Base-by-base conservation (phyloP, 2,329 filamentous ascomycete species). In the Alternaria gansuensis region DNA sequence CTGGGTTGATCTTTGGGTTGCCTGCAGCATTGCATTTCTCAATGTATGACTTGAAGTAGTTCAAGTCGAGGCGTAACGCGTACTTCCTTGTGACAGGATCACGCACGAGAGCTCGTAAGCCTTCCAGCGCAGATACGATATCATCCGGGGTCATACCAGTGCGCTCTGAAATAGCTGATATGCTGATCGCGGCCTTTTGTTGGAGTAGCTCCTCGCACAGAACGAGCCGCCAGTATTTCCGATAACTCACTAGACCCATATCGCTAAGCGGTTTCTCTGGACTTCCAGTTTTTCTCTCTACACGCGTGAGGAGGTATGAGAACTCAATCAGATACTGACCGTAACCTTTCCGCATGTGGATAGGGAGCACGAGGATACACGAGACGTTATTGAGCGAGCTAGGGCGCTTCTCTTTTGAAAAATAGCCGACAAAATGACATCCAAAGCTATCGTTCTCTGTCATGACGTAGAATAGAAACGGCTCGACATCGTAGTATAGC, bases 381-480 rank as follows among this genome's bases (percentile, higher is more conserved):
- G 93, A 97, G 46, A 99, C 95, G 66, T 99, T 99, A 78, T 99
- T 98, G 69, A 93, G 90, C 61, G 93, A 96, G 77, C 92, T 94
- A 2, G 92, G 90, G 41, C 96, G 86, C 80, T 99, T 99, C 80
- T 99, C 95, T 77, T 99, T 99, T 50, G 95, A 98, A 72, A 99
- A 99, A 75, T 99, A 99, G n/a, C 95, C 95, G 26, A 98, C 94
- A 67, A 99, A 95, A 75, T 97, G 95, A 74, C 95, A 97, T 17
- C 94, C 94, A 17, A 90, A 86, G 55, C 95, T 90, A 72, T 97
- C 91, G 68, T 93, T 94, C 70, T 97, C 95, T 65, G 93, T 96
- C 81, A 98, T 91, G 69, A 97, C 93, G 76, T 98, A 98, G 81
- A 98, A 98, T 6, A 98, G 79, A 76, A 98, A 98, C 0, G 94